Evolutionary conservation across 305 asterid genomes (phyloP).

Genomic region (Fraxinus dipetala): DNA sequence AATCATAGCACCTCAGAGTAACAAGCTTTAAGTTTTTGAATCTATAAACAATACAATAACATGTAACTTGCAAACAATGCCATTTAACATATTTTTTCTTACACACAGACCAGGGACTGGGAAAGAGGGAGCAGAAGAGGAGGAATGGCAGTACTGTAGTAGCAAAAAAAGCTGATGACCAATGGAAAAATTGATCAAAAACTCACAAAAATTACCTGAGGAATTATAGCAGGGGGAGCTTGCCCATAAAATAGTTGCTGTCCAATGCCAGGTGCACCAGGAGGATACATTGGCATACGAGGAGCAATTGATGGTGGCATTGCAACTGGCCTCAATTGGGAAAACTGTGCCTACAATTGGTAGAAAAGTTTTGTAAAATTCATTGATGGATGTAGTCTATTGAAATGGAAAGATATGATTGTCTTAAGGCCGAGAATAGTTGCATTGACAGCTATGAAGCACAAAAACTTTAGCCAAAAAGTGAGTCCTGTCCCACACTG

Average conservation of each 20-base stretch:
- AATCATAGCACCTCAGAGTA: background rate
- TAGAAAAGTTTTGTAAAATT: background rate
- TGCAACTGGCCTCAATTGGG: slow-evolving; percentile 49
- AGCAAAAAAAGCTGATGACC: background rate
- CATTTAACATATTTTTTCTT: background rate
- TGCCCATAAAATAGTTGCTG: slow-evolving; percentile 51
- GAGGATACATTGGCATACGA: slow-evolving; percentile 49
- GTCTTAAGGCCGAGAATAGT: background rate
- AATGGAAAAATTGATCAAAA: background rate
- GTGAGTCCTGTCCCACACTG: background rate
- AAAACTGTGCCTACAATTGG: slow-evolving; percentile 42
- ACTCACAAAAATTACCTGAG: slow-evolving; percentile 13
- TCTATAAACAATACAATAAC: background rate
- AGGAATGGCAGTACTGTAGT: background rate
- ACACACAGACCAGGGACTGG: background rate
- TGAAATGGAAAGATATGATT: background rate
- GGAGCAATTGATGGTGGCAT: slow-evolving; percentile 45
- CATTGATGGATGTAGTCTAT: background rate
- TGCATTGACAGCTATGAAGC: background rate
- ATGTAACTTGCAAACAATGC: background rate
- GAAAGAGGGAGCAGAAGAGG: background rate
- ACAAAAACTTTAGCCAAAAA: background rate
- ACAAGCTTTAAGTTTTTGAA: background rate
- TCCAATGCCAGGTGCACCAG: slow-evolving; percentile 47
- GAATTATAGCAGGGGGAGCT: slow-evolving; percentile 45